A percentile compares a stretch with the other conserved stretches of the same genome.
Conservation (phyloP, 257 asterid genomes). For the Ocimum tenuiflorum region DNA sequence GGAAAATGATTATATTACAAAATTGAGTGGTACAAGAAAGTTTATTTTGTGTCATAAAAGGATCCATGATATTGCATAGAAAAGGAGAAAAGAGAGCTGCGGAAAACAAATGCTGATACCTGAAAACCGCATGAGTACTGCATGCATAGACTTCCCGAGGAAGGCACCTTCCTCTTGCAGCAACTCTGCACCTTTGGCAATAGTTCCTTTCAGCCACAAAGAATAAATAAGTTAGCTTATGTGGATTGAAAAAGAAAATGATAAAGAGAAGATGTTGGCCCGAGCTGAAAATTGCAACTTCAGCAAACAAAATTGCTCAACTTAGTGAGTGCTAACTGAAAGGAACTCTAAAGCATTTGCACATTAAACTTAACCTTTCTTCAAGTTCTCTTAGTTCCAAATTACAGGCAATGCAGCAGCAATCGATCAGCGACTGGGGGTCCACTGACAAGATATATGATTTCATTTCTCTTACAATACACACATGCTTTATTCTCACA, state of each 20-base stretch:
- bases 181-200: slow-evolving; percentile 88
- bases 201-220: slow-evolving; percentile 61
- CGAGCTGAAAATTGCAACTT: background rate
- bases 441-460: too few species aligned
- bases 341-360: background rate
- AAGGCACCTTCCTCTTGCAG: slow-evolving; percentile 91
- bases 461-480: background rate
- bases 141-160: slow-evolving; percentile 95
- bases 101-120: slow-evolving; percentile 45
- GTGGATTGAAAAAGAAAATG: too few species aligned
- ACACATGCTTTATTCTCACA: background rate
- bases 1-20: too few species aligned
- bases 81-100: too few species aligned
- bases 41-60: background rate
- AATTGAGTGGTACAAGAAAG: too few species aligned
- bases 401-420: too few species aligned
- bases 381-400: background rate
- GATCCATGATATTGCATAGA: background rate
- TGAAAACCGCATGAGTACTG: slow-evolving; percentile 90
- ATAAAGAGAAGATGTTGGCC: too few species aligned
- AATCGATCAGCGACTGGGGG: too few species aligned
- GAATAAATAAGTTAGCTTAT: slow-evolving; percentile 13
- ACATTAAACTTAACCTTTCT: background rate
- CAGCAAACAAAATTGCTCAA: background rate
- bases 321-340: background rate